A percentile compares a stretch with the other conserved stretches of the same genome.
Evolutionary conservation across 176 grass and related monocot species (phyloP).

Genomic region (Musa troglodytarum): DNA sequence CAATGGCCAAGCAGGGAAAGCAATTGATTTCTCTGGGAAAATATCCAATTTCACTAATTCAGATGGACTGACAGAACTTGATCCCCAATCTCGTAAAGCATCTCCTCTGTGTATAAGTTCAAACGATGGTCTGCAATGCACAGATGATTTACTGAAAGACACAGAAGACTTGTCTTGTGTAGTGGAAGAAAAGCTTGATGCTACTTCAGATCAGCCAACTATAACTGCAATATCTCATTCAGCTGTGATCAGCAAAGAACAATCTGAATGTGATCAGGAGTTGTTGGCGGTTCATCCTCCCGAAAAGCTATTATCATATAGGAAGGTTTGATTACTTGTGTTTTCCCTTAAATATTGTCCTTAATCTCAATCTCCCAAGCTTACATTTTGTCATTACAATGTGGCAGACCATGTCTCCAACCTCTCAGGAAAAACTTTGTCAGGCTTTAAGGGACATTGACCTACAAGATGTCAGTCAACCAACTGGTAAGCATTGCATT

Average conservation of each 20-base stretch:
- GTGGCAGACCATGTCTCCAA: slow-evolving; percentile 41
- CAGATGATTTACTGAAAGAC: neutral
- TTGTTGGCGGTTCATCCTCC: slow-evolving; percentile 16
- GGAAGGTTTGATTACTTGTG: slow-evolving; percentile 21
- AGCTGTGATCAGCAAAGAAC: neutral
- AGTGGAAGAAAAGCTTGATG: neutral
- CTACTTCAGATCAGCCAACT: slow-evolving; percentile 10
- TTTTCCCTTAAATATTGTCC: neutral
- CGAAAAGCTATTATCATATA: slow-evolving; percentile 34
- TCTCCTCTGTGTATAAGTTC: neutral
- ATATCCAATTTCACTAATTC: neutral
- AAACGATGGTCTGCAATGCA: neutral
- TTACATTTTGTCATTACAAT: slow-evolving; percentile 12
- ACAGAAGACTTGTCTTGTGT: neutral
- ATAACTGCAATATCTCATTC: slow-evolving; percentile 8
- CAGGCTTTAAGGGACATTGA: slow-evolving; percentile 24
- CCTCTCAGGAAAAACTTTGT: slow-evolving; percentile 46
- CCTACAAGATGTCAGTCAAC: slow-evolving; percentile 17
- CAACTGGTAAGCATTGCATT: slow-evolving; percentile 21
- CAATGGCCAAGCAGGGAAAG: neutral
- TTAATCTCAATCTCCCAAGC: neutral
- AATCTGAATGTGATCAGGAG: slow-evolving; percentile 9
- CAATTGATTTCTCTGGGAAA: neutral
- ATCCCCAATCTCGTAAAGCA: neutral
- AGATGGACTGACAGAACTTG: neutral